Conservation (phyloP, 2,329 filamentous ascomycete species). For the Scedosporium boydii region DNA sequence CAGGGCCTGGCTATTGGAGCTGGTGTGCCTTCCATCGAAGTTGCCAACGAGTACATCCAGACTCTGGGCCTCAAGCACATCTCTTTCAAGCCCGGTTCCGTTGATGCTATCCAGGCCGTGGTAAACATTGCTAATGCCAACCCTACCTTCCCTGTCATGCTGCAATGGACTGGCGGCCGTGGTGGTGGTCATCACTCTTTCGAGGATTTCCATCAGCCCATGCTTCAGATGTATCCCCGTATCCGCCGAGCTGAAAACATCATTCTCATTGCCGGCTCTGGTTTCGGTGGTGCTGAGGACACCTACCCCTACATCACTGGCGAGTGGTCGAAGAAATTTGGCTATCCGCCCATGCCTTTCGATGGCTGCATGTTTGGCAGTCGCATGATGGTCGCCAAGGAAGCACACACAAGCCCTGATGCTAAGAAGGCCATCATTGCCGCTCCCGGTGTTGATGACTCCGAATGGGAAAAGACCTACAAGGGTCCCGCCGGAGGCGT, state of each 20-base stretch:
- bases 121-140: constrained; percentile 94
- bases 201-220: constrained; percentile 89
- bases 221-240: constrained; percentile 82
- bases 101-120: constrained; percentile 78
- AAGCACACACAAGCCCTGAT: constrained; percentile 76
- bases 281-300: constrained; percentile 82
- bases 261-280: constrained; percentile 80
- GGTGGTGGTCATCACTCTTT: constrained; percentile 92
- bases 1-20: constrained; percentile 89
- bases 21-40: constrained; percentile 86
- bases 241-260: constrained; percentile 82
- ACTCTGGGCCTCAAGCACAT: constrained; percentile 91
- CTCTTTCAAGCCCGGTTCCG: constrained; percentile 84
- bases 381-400: constrained; percentile 91
- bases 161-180: constrained; percentile 92
- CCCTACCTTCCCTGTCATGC: constrained; percentile 80
- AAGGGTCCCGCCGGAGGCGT: constrained; percentile 85
- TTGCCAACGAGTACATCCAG: constrained; percentile 87
- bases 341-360: constrained; percentile 88
- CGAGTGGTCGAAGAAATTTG: constrained; percentile 76
- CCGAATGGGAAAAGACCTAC: constrained; percentile 87
- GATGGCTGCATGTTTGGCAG: constrained; percentile 86
- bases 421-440: constrained; percentile 88
- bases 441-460: constrained; percentile 71
- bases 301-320: constrained; percentile 90